Evolutionary conservation across 2,329 filamentous ascomycete species (phyloP), one percentile per base, ranked within the genome.

Genomic region (Botrytis fabae): DNA sequence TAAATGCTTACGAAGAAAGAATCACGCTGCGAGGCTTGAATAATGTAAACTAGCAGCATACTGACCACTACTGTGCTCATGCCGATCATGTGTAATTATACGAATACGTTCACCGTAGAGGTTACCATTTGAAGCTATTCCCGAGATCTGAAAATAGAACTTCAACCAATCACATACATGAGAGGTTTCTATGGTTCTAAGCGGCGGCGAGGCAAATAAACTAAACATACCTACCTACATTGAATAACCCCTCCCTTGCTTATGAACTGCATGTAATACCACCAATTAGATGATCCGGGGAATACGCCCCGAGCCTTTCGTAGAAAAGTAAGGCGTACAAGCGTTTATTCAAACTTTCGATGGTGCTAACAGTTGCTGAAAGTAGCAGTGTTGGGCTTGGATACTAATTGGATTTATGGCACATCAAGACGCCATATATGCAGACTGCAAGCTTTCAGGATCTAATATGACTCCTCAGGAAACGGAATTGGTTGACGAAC

Each of bases 141-240:
- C 44, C 28, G 44, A 65, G 20, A 65, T 62, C 46, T 65, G 46
- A 48, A 48, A 48, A 65, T 35, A 25, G 42, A 35, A 35, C 6
- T 25, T 16, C 12, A n/a, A 22, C 63, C 63, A 65, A 65, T 38
- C 63, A 65, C 12, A 48, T 20, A 12, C 63, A 10, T 25, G 28
- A 46, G 48, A 10, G 12, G 48, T 44, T 18, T 32, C 12, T 40
- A 3, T 4, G 20, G 22, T 40, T 65, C 38, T 35, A 65, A 65
- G 63, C 63, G 32, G 63, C 44, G 63, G 48, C 63, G 63, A 65
- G 62, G 62, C 62, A 48, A 64, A 44, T 42, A 25, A 35, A 14
- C 18, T 46, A 46, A 25, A 64, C 40, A 48, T 48, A 64, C 44
- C 44, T 51, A 54, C 48, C 48, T 54, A 54, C 48, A 54, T 54